Conservation (phyloP, 164 flowering plant species). For the Cinnamomum micranthum region DNA sequence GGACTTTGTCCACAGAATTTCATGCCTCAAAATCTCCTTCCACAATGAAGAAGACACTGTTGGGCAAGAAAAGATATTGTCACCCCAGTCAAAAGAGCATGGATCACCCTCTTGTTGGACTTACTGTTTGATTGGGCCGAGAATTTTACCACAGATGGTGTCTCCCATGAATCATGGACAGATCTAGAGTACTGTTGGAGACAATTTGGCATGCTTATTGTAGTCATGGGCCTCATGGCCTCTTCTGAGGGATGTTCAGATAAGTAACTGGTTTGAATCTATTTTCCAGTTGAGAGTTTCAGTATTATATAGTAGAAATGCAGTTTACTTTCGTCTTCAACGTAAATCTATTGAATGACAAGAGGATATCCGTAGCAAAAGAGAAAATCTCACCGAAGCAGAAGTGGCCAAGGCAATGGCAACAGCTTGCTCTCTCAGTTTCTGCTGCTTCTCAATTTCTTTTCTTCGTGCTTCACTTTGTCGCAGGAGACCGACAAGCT, state of each 20-base stretch:
- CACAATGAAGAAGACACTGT: neutral
- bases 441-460: conserved; percentile 90
- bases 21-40: neutral
- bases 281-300: too few species aligned
- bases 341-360: too few species aligned
- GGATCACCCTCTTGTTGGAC: neutral
- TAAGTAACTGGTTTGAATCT: too few species aligned
- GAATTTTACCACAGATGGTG: too few species aligned
- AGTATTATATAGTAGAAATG: too few species aligned
- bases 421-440: conserved; percentile 78
- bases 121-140: too few species aligned
- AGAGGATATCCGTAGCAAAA: neutral
- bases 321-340: too few species aligned
- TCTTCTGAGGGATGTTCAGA: too few species aligned
- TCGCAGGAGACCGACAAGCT: conserved; percentile 66
- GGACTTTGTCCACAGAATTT: neutral
- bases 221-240: too few species aligned
- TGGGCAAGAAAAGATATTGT: neutral
- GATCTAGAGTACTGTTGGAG: too few species aligned
- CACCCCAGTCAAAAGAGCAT: neutral
- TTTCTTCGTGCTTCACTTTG: conserved; percentile 83
- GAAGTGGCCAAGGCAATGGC: conserved; percentile 66
- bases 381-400: conserved; percentile 49
- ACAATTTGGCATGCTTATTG: too few species aligned
- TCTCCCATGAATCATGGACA: too few species aligned